Conservation (phyloP, 2,329 filamentous ascomycete species). For the Emydomyces testavorans region DNA sequence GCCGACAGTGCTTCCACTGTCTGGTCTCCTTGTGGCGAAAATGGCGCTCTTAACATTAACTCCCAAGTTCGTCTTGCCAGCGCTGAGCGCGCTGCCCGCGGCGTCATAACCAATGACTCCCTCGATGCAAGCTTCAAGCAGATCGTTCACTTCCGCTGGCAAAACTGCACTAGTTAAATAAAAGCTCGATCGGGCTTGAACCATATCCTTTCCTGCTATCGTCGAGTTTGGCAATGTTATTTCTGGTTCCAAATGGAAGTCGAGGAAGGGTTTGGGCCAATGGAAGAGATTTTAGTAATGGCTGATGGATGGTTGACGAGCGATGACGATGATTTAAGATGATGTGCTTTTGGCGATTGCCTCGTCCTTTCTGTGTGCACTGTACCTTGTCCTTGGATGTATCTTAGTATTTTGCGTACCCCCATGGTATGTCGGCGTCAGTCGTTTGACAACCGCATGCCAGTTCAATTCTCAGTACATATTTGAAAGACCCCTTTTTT, state of each 20-base stretch:
- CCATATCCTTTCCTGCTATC: neutral
- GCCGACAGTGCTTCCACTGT: conserved; percentile 38
- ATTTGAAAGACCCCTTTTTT: conserved; percentile 1
- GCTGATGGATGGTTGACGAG: neutral
- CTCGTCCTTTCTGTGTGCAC: conserved; percentile 2
- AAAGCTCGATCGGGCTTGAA: neutral
- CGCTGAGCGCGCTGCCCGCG: conserved; percentile 24
- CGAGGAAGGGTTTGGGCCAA: neutral
- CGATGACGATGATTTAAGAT: conserved; percentile 5
- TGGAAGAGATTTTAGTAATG: neutral
- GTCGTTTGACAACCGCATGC: neutral
- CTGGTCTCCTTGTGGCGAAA: conserved; percentile 43
- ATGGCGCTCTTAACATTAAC: conserved; percentile 45
- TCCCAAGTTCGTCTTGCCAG: conserved; percentile 38
- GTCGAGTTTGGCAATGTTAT: conserved; percentile 4
- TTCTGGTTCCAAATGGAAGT: neutral
- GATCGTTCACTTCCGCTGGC: conserved; percentile 35
- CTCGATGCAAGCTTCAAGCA: conserved; percentile 40
- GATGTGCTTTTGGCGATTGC: neutral
- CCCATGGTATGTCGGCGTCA: neutral
- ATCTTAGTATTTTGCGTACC: conserved; percentile 9
- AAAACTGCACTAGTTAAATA: conserved; percentile 26
- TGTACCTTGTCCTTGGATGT: conserved; percentile 9
- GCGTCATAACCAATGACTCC: conserved; percentile 40
- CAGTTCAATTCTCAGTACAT: conserved; percentile 12